Evolutionary conservation across 768 basidiomycete genomes (phyloP), one percentile per base, ranked within the genome.

Genomic region (Lactarius sp.): DNA sequence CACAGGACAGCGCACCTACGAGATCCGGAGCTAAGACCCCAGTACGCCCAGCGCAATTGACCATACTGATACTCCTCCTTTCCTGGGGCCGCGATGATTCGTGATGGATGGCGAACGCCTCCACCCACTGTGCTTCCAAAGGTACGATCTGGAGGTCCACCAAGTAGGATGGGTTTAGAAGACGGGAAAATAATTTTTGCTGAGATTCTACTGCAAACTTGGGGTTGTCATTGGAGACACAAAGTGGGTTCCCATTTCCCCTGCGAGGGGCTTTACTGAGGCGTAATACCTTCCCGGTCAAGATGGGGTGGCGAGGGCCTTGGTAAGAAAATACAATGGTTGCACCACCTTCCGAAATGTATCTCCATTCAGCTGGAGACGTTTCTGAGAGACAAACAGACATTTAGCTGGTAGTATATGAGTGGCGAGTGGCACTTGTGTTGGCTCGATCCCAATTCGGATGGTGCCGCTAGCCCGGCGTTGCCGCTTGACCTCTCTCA

Each of bases 321-420:
- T 70, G 68, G 71, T 95, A 96, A 8, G 90, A 85, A 74, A 94
- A 92, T 16, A 98, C 92, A 68, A 93, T 84, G 6, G 92, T 89
- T 20, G 92, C 89, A 20, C 90, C 92, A n/a, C 96, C 96, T 77
- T 98, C 96, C 0, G 92, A 87, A 22, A 93, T 76, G 71, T 98
- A 98, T 66, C 72, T 75, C 94, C 95, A 98, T 73, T 90, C 77
- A 12, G 60, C 1, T 78, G 78, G n/a, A 67, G 70, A 36, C 70
- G 52, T 73, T 58, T 16, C 68, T 56, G 52, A 75, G 60, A 12
- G 59, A 64, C 16, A 65, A 33, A 44, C 8, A 6, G 52, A 34
- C 59, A 60, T 56, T 56, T 12, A 8, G 42, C 8, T 9, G 31
- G 14, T 44, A 14, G 13, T 39, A 31, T 41, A 52, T 60, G 34